A percentile compares a stretch with the other conserved stretches of the same genome.
Evolutionary conservation across 192 early-diverging fungal species (phyloP).

Genomic region (Umbelopsis sp.): DNA sequence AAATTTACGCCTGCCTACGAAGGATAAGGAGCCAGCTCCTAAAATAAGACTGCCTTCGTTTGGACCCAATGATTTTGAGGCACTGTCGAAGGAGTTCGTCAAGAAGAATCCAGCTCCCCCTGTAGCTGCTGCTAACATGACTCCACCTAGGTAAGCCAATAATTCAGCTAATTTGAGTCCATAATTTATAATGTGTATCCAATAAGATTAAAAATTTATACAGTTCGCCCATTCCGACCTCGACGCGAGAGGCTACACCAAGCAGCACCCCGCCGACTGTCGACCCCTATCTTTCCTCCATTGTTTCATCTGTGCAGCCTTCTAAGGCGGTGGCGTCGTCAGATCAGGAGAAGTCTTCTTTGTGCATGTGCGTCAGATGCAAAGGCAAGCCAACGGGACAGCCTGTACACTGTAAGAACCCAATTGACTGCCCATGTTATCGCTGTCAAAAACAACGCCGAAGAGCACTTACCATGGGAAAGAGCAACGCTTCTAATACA

Average conservation of each 20-base stretch:
- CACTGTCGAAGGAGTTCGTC: slow-evolving; percentile 11
- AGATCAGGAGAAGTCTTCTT: slow-evolving; percentile 6
- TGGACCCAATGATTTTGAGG: slow-evolving; percentile 26
- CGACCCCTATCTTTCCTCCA: slow-evolving; percentile 27
- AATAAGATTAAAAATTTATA: not conserved
- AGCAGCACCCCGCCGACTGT: not conserved
- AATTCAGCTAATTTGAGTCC: not conserved
- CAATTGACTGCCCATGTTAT: slow-evolving; percentile 32
- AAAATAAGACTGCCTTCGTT: slow-evolving; percentile 23
- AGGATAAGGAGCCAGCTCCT: slow-evolving; percentile 26
- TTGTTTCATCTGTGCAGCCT: not conserved
- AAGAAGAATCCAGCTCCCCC: not conserved
- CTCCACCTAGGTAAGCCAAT: slow-evolving; percentile 14
- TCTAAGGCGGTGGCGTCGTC: not conserved
- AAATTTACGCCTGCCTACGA: slow-evolving; percentile 25
- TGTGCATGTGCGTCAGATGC: slow-evolving; percentile 19
- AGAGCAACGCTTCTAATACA: not conserved
- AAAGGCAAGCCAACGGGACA: slow-evolving; percentile 5
- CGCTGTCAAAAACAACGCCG: slow-evolving; percentile 41
- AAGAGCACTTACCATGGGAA: slow-evolving; percentile 15
- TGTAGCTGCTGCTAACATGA: not conserved
- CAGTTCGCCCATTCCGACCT: not conserved
- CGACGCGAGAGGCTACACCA: not conserved
- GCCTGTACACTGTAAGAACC: slow-evolving; percentile 25
- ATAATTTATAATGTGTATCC: not conserved